Base-by-base conservation (phyloP, 2,329 filamentous ascomycete genomes). In the Byssochlamys sp. region DNA sequence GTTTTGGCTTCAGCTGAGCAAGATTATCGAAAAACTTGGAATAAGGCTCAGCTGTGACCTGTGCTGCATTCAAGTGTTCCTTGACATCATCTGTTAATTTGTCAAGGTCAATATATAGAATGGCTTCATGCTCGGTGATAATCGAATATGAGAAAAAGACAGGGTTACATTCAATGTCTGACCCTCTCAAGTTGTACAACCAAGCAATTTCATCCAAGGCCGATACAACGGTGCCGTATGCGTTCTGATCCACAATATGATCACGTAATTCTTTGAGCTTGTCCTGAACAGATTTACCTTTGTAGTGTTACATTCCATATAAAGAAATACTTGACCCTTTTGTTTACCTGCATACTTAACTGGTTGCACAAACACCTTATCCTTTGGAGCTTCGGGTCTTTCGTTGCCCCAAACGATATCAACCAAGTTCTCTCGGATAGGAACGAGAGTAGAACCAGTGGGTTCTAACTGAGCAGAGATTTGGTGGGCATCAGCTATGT, bases 101-200 rank as follows among this genome's bases (percentile, higher is more conserved):
- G 12, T 83, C 81, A 11, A 86, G 82, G 67, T 97, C 88, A 58
- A 97, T 79, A 68, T 96, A 99, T 4, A 99, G 80, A 1, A 86
- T 91, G 26, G 87, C 89, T 1, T 84, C 79, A 9, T 73, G 85
- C 1, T 86, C 84, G 1, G 94, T 97, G 61, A 99, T 78, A 49
- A 94, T 82, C 52, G 92, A 92, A 68, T 97, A 99, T 14, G 92
- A 92, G 76, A 97, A 97, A 79, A 99, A 97, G 53, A 99, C 94
- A 0, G 94, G 94, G 70, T 99, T 99, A 77, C 94, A 99, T 0
- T 91, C 89, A 62, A 99, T 97, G 71, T 97, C 94, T 71, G 82
- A 94, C 65, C 94, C 94, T 65, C 94, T 86, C 53, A 99, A 77
- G 74, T 99, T 99, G 78, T 96, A 96, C n/a, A 99, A 81, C 94